Evolutionary conservation across 176 grass and related monocot species (phyloP).

Genomic region (Rhynchospora breviuscula): DNA sequence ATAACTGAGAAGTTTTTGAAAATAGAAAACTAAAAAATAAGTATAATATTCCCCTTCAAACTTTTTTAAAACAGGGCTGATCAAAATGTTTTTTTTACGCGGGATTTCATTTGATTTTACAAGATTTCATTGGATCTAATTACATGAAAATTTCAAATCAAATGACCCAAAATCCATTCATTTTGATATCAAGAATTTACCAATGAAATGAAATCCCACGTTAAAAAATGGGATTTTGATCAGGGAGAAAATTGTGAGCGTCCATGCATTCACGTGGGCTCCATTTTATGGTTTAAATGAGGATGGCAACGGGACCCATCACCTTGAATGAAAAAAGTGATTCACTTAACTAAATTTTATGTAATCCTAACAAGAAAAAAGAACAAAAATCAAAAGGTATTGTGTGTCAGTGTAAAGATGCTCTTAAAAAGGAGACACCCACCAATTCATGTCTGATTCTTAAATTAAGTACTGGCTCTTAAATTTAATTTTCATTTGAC

Average conservation of each 20-base stretch:
- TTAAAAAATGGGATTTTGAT: neutral
- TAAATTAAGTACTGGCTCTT: neutral
- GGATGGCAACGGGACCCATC: neutral
- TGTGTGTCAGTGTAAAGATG: neutral
- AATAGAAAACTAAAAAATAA: too few relatives aligned
- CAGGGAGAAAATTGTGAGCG: neutral
- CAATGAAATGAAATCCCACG: too few relatives aligned
- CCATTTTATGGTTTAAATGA: neutral
- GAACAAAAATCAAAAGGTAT: neutral
- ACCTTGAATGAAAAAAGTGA: neutral
- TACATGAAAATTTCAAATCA: too few relatives aligned
- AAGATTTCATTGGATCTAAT: too few relatives aligned
- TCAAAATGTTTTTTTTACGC: too few relatives aligned
- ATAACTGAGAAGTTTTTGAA: too few relatives aligned
- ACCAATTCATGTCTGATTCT: slow-evolving; percentile 8
- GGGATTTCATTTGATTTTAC: too few relatives aligned
- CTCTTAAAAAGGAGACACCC: neutral
- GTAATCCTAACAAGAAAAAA: neutral
- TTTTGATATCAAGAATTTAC: too few relatives aligned
- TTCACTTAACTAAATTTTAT: neutral
- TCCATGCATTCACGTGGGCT: slow-evolving; percentile 7
- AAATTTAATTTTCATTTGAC: neutral
- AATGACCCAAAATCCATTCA: too few relatives aligned
- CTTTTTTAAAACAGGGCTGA: too few relatives aligned
- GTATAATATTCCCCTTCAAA: too few relatives aligned